Conservation (phyloP, 441 rosid genomes). For the Monsonia emarginata region DNA sequence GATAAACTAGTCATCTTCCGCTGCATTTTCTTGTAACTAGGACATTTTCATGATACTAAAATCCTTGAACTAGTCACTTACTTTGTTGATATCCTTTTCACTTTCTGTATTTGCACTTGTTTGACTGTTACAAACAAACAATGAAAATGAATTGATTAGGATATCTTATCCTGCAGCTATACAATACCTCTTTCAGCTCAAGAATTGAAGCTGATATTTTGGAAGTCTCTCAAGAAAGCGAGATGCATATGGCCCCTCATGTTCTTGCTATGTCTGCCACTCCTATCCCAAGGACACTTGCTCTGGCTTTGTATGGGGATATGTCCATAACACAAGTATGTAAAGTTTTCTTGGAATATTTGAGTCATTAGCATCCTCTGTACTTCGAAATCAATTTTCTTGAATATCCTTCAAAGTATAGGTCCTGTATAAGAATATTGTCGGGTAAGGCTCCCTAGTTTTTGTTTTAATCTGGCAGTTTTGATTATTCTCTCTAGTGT, state of each 20-base stretch:
- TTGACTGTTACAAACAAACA: neutral
- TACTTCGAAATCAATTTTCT: neutral
- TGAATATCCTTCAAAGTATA: neutral
- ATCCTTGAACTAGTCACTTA: neutral
- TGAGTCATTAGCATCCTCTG: neutral
- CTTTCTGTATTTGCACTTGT: neutral
- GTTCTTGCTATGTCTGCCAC: constrained; percentile 95
- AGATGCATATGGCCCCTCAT: constrained; percentile 79
- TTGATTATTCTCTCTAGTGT: neutral
- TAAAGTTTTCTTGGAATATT: neutral
- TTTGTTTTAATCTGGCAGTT: neutral
- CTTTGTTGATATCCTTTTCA: neutral
- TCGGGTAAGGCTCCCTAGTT: neutral
- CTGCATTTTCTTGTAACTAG: neutral
- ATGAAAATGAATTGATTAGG: constrained; percentile 8
- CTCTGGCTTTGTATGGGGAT: constrained; percentile 84
- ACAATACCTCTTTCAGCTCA: constrained; percentile 37
- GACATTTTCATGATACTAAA: neutral
- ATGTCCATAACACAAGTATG: constrained; percentile 76
- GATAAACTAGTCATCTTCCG: too few species aligned
- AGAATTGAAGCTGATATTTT: constrained; percentile 25
- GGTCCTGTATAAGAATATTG: neutral
- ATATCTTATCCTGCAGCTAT: constrained; percentile 47
- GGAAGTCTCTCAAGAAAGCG: constrained; percentile 37
- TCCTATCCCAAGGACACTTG: constrained; percentile 92